Conservation (phyloP, 176 grass and related monocot species). For the bread wheat (Triticum aestivum) region IWGSC_CS_RefSeq_v2.1 NC_057803.1:612278874-612279373, state of each 20-base stretch:
- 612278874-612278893: slow-evolving; percentile 15
- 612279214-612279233: not conserved
- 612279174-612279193: not conserved
- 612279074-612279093: slow-evolving; percentile 15
- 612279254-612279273: slow-evolving; percentile 11
- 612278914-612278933: not conserved
- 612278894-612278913: slow-evolving; percentile 26
- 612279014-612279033: not conserved
- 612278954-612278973: not conserved
- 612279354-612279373: not conserved
- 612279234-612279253: not conserved
- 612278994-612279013: not conserved
- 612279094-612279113: slow-evolving; percentile 13
- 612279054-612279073: not conserved
- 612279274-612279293: not conserved
- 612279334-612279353: not conserved
- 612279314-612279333: not conserved
- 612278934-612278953: not conserved
- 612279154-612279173: not conserved
- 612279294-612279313: not conserved
- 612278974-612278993: not conserved
- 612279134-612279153: not conserved
- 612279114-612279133: not conserved
- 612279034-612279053: not conserved
- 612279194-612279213: not conserved